A percentile compares a stretch with the other conserved stretches of the same genome.
phyloP scores from a whole-genome alignment of 2,329 filamentous ascomycete genomes.

The Sporothrix pseudoabietina region DNA sequence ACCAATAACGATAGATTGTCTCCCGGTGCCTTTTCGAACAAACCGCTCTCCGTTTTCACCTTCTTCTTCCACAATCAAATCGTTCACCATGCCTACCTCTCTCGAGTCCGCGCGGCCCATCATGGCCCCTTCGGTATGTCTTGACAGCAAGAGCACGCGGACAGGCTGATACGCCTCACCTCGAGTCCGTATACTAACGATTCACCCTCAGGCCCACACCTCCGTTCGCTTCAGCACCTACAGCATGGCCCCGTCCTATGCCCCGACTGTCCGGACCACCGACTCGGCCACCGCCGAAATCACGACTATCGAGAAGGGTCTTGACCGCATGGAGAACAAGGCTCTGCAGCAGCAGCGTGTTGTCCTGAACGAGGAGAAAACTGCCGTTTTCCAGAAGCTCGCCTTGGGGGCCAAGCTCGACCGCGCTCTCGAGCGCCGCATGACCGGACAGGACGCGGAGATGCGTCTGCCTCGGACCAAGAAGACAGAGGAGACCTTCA shows the following conservation, averaged over 20 bases:
- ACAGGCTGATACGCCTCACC: too few species aligned
- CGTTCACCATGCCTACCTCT: conserved; percentile 55
- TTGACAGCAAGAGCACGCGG: background rate
- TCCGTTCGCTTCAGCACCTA: conserved; percentile 63
- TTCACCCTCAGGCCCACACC: conserved; percentile 50
- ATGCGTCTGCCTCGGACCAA: conserved; percentile 60
- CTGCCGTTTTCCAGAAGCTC: conserved; percentile 78
- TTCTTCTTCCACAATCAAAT: background rate
- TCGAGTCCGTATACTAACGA: background rate
- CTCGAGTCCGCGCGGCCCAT: conserved; percentile 63
- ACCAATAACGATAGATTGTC: background rate
- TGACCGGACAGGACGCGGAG: conserved; percentile 86
- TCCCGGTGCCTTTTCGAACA: background rate
- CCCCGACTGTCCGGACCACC: conserved; percentile 55
- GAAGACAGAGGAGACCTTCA: conserved; percentile 29
- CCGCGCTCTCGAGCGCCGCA: conserved; percentile 79
- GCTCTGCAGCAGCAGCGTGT: conserved; percentile 81
- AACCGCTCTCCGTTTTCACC: background rate
- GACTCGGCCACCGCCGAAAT: conserved; percentile 62
- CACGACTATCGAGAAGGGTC: conserved; percentile 72
- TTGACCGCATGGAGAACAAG: conserved; percentile 89
- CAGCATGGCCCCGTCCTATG: conserved; percentile 63
- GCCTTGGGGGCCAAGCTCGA: conserved; percentile 89
- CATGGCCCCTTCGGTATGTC: conserved; percentile 64
- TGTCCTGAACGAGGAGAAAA: conserved; percentile 75